Conservation (phyloP, 169 alveolate genomes). For the Plasmodium coatneyi region DNA sequence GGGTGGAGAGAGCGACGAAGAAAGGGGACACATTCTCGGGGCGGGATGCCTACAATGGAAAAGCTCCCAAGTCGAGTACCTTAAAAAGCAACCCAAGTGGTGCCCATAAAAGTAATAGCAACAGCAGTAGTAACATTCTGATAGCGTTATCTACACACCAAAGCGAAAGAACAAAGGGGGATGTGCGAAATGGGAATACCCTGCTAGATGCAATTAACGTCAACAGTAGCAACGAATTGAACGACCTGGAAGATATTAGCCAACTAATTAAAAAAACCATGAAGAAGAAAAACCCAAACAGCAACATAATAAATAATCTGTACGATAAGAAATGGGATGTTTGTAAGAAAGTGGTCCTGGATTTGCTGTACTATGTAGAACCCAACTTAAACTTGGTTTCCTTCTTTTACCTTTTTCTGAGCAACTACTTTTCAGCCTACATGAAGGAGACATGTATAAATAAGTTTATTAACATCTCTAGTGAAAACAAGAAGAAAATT, state of each 20-base stretch:
- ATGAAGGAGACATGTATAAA: constrained; percentile 29
- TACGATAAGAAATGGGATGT: constrained; percentile 69
- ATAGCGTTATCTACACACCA: not conserved
- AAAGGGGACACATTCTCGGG: not conserved
- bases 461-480: constrained; percentile 43
- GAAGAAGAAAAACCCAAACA: constrained; percentile 34
- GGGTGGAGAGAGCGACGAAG: not conserved
- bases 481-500: constrained; percentile 55
- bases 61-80: not conserved
- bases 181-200: not conserved
- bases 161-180: not conserved
- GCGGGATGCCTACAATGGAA: not conserved
- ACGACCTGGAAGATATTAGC: constrained; percentile 42
- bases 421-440: constrained; percentile 56
- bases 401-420: constrained; percentile 62
- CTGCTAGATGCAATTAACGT: constrained; percentile 29
- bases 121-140: not conserved
- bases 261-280: constrained; percentile 35
- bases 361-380: constrained; percentile 53
- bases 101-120: not conserved
- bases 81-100: not conserved
- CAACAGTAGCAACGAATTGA: constrained; percentile 2
- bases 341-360: constrained; percentile 53
- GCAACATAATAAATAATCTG: constrained; percentile 50
- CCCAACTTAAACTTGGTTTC: constrained; percentile 68